A percentile compares a stretch with the other conserved stretches of the same genome.
phyloP scores from a whole-genome alignment of 192 early-diverging fungal genomes.

The Lunasporangiospora selenospora region DNA sequence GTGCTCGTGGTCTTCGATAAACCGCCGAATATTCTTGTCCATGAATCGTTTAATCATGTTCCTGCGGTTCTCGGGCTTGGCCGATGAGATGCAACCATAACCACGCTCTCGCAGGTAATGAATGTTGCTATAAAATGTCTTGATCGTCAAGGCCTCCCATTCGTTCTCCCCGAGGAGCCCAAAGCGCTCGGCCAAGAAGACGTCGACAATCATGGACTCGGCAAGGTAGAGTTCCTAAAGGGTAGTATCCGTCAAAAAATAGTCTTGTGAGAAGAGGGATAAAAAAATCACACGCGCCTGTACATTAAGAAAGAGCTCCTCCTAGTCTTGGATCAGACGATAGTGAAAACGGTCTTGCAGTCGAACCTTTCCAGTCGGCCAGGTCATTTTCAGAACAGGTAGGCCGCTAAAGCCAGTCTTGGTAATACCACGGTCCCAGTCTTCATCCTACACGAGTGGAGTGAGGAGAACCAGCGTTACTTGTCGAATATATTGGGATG shows the following conservation, averaged over 20 bases:
- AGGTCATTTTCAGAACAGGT: conserved; percentile 16
- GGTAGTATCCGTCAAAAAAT: background rate
- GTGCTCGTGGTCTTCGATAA: conserved; percentile 32
- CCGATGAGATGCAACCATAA: conserved; percentile 2
- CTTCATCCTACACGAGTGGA: no score
- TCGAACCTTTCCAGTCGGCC: conserved; percentile 3
- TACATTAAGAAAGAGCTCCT: background rate
- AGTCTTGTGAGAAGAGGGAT: background rate
- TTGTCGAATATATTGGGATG: no score
- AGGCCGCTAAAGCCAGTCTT: conserved; percentile 18
- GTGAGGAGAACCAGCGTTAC: no score
- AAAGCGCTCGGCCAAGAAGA: conserved; percentile 19
- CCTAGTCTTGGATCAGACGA: no score
- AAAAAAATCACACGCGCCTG: no score
- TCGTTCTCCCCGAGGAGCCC: conserved; percentile 32
- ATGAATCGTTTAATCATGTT: background rate
- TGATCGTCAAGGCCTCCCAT: conserved; percentile 15
- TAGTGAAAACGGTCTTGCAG: no score
- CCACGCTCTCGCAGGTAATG: conserved; percentile 20
- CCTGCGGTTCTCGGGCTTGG: background rate
- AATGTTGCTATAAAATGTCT: conserved; percentile 19
- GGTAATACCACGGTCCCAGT: conserved; percentile 3
- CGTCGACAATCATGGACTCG: conserved; percentile 28
- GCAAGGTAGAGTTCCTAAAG: conserved; percentile 12
- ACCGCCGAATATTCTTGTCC: background rate